Evolutionary conservation across 1,284 basidiomycete genomes (phyloP).

Genomic region (Melanopsichium pennsylvanicum): DNA sequence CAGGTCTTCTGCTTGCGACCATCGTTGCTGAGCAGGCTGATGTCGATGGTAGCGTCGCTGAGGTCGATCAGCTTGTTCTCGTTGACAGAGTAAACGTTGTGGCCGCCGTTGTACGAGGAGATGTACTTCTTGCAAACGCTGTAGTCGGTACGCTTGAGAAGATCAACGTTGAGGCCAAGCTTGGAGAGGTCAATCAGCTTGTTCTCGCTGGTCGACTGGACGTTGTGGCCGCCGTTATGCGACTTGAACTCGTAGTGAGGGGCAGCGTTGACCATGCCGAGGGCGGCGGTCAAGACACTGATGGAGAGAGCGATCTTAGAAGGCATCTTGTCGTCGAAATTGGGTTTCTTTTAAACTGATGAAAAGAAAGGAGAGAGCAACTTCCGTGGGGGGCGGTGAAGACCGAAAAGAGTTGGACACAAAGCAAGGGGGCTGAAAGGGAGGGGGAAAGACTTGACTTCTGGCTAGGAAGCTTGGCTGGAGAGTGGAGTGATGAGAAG

Average conservation of each 20-base stretch:
- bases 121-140: conserved; percentile 41
- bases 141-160: conserved; percentile 43
- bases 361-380: conserved; percentile 20
- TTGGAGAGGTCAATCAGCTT: conserved; percentile 35
- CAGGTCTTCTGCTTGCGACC: conserved; percentile 28
- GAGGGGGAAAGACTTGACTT: conserved; percentile 8
- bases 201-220: conserved; percentile 34
- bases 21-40: conserved; percentile 33
- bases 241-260: conserved; percentile 31
- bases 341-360: too few species aligned
- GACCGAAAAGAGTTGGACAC: conserved; percentile 20
- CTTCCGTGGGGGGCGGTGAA: conserved; percentile 19
- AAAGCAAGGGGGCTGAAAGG: conserved; percentile 8
- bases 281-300: conserved; percentile 29
- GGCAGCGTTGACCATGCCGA: conserved; percentile 41
- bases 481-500: conserved; percentile 13
- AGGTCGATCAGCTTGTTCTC: conserved; percentile 49
- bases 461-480: conserved; percentile 28
- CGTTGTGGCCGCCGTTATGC: conserved; percentile 43
- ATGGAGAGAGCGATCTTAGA: conserved; percentile 47
- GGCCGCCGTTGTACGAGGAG: conserved; percentile 44
- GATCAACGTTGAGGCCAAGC: conserved; percentile 16
- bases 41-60: conserved; percentile 35
- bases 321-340: conserved; percentile 23
- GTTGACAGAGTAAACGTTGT: conserved; percentile 49